Conservation (phyloP, 768 basidiomycete species). For the Pilatotrama ljubarskyi region DNA sequence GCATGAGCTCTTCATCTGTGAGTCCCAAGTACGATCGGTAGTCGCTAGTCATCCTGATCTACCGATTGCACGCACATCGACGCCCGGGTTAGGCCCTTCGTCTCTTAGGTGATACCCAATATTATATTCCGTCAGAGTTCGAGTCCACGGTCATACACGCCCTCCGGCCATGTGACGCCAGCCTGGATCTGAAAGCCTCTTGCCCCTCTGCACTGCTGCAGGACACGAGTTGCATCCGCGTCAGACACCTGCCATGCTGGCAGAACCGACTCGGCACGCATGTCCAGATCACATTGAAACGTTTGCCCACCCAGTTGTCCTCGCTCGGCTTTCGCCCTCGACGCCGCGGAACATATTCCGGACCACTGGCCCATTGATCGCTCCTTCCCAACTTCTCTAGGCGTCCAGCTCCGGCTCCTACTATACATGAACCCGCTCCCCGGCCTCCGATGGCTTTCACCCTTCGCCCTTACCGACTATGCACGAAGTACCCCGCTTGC, state of each 20-base stretch:
- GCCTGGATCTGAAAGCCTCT: slow-evolving; percentile 9
- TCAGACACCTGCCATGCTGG: slow-evolving; percentile 11
- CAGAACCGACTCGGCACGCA: slow-evolving; percentile 9
- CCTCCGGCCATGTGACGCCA: slow-evolving; percentile 13
- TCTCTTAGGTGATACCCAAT: slow-evolving; percentile 14
- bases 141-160: slow-evolving; percentile 14
- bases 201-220: neutral
- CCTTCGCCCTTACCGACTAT: slow-evolving; percentile 52
- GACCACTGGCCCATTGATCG: slow-evolving; percentile 15
- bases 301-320: slow-evolving; percentile 5
- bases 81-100: no score
- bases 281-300: slow-evolving; percentile 14
- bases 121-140: slow-evolving; percentile 13
- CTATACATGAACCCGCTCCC: slow-evolving; percentile 16
- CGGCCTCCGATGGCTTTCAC: slow-evolving; percentile 14
- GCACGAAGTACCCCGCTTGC: slow-evolving; percentile 71
- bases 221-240: slow-evolving; percentile 13
- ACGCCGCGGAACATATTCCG: slow-evolving; percentile 23
- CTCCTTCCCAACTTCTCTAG: slow-evolving; percentile 27
- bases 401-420: slow-evolving; percentile 13
- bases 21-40: neutral
- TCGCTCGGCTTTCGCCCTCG: slow-evolving; percentile 21
- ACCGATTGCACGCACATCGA: slow-evolving; percentile 3
- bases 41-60: neutral
- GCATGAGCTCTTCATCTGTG: neutral